Evolutionary conservation across 2,329 filamentous ascomycete genomes (phyloP).

Genomic region (Sphaceloma murrayae): DNA sequence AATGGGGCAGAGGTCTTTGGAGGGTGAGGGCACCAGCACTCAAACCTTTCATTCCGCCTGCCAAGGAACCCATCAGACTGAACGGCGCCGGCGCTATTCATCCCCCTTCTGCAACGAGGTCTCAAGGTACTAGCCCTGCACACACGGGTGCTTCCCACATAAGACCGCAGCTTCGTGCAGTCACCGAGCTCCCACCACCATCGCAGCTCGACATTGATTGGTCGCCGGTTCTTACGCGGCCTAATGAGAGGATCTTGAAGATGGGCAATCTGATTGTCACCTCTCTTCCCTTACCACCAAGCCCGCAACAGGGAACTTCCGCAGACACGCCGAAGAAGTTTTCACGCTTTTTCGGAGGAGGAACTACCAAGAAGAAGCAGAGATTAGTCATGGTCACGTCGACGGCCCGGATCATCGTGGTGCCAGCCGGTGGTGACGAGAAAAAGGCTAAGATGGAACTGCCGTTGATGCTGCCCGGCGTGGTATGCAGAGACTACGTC

Average conservation of each 20-base stretch:
- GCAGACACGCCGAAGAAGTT: slow-evolving; percentile 71
- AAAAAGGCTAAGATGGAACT: slow-evolving; percentile 92
- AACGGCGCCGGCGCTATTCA: slow-evolving; percentile 30
- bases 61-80: slow-evolving; percentile 54
- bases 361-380: slow-evolving; percentile 83
- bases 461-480: slow-evolving; percentile 66
- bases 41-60: slow-evolving; percentile 69
- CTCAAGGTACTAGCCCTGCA: slow-evolving; percentile 10
- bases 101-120: slow-evolving; percentile 7
- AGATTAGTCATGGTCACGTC: slow-evolving; percentile 92
- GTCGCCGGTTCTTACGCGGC: slow-evolving; percentile 85
- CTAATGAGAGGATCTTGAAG: slow-evolving; percentile 89
- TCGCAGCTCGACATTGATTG: slow-evolving; percentile 96
- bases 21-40: slow-evolving; percentile 79
- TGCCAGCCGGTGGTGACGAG: slow-evolving; percentile 84
- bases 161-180: slow-evolving; percentile 64
- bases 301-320: slow-evolving; percentile 52
- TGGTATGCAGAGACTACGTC: slow-evolving; percentile 66
- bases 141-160: slow-evolving; percentile 21
- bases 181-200: slow-evolving; percentile 92
- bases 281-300: slow-evolving; percentile 66
- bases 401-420: slow-evolving; percentile 78
- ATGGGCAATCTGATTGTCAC: slow-evolving; percentile 83
- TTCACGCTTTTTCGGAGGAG: slow-evolving; percentile 85
- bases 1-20: slow-evolving; percentile 79